Conservation (phyloP, 2,329 filamentous ascomycete species). For the Botrytis tulipae region DNA sequence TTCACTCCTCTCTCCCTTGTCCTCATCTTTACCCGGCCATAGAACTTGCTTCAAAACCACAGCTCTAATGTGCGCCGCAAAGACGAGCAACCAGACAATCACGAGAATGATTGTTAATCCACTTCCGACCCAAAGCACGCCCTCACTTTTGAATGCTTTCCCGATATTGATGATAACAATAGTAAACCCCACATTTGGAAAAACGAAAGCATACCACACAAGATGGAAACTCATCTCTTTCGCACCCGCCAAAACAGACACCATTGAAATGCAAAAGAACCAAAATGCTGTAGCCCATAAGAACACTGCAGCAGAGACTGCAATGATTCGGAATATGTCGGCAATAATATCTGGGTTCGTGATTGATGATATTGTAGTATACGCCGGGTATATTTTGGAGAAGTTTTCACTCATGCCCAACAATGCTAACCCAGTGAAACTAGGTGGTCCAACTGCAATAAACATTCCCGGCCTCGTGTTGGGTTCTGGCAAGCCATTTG, state of each 20-base stretch:
- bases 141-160: slow-evolving; percentile 46
- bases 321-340: slow-evolving; percentile 39
- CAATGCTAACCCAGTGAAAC: slow-evolving; percentile 68
- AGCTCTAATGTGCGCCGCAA: slow-evolving; percentile 34
- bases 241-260: slow-evolving; percentile 40
- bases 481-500: slow-evolving; percentile 54
- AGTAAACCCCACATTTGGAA: slow-evolving; percentile 60
- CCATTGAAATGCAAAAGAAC: slow-evolving; percentile 50
- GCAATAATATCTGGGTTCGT: slow-evolving; percentile 42
- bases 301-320: slow-evolving; percentile 50
- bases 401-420: slow-evolving; percentile 63
- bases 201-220: slow-evolving; percentile 63
- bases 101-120: slow-evolving; percentile 49
- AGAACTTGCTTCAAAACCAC: slow-evolving; percentile 37
- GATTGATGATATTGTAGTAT: slow-evolving; percentile 38
- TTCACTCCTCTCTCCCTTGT: slow-evolving; percentile 36
- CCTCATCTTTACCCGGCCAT: slow-evolving; percentile 41
- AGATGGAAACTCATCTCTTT: slow-evolving; percentile 54
- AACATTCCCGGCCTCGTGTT: slow-evolving; percentile 69
- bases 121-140: slow-evolving; percentile 49
- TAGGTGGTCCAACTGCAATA: slow-evolving; percentile 71
- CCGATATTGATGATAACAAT: slow-evolving; percentile 55
- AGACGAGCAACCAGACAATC: slow-evolving; percentile 35
- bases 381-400: slow-evolving; percentile 33
- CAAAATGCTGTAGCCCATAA: slow-evolving; percentile 63